Evolutionary conservation across 495 filamentous ascomycete genomes (phyloP).

Genomic region (Articulospora tetracladia): DNA sequence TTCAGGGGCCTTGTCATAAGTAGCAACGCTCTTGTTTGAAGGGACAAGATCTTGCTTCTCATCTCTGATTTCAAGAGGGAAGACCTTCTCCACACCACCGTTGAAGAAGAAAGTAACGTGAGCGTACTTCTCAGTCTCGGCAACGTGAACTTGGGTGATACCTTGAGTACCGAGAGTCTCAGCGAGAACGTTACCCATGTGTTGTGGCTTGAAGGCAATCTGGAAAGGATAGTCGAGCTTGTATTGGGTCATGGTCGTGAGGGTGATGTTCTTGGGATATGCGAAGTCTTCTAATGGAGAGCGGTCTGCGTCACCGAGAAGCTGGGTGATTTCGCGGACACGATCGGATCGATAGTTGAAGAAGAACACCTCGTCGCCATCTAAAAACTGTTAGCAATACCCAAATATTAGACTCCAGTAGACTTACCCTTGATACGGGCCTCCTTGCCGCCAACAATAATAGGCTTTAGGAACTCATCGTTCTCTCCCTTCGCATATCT

Average conservation of each 20-base stretch:
- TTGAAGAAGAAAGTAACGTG: slow-evolving; percentile 99
- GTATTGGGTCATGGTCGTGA: slow-evolving; percentile 99
- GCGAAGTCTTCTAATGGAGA: slow-evolving; percentile 88
- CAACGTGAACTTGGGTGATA: slow-evolving; percentile 89
- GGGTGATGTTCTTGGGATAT: slow-evolving; percentile 84
- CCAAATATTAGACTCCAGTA: not conserved
- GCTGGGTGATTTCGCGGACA: slow-evolving; percentile 92
- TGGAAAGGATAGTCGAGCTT: slow-evolving; percentile 92
- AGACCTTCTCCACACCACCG: slow-evolving; percentile 95
- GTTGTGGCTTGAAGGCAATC: slow-evolving; percentile 89
- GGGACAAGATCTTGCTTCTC: slow-evolving; percentile 55
- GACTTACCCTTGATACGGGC: slow-evolving; percentile 66
- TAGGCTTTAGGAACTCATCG: slow-evolving; percentile 98
- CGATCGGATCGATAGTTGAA: slow-evolving; percentile 99
- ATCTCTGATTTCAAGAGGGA: slow-evolving; percentile 79
- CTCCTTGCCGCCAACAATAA: slow-evolving; percentile 85
- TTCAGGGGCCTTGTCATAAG: slow-evolving; percentile 93
- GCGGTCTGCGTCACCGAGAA: slow-evolving; percentile 86
- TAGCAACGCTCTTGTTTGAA: slow-evolving; percentile 76
- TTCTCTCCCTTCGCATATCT: slow-evolving; percentile 84
- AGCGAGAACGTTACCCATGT: slow-evolving; percentile 94
- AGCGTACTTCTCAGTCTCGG: slow-evolving; percentile 98
- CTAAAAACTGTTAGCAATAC: slow-evolving; percentile 36
- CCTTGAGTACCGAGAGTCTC: slow-evolving; percentile 89
- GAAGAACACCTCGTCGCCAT: slow-evolving; percentile 94